phyloP scores from a whole-genome alignment of 2,329 filamentous ascomycete species.

The Purpureocillium takamizusanense region DNA sequence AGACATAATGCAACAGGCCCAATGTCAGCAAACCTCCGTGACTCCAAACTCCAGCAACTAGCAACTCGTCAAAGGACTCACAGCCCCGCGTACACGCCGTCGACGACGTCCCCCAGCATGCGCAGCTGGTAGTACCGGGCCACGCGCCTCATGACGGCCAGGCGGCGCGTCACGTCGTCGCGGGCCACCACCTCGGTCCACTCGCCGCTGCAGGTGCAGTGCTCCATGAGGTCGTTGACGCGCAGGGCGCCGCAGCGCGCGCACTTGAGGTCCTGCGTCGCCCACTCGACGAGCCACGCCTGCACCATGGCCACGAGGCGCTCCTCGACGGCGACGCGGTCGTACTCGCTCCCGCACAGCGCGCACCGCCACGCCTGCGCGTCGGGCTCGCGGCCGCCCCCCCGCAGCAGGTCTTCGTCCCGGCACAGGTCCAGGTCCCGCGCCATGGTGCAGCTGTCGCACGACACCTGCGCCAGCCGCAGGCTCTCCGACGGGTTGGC shows the following conservation, averaged over 20 bases:
- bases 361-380: constrained; percentile 56
- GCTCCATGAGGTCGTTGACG: constrained; percentile 91
- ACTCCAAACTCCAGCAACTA: neutral
- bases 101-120: constrained; percentile 71
- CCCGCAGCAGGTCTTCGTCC: constrained; percentile 64
- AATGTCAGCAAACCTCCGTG: too few species aligned
- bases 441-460: constrained; percentile 81
- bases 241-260: constrained; percentile 59
- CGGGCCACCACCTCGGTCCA: constrained; percentile 68
- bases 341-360: constrained; percentile 67
- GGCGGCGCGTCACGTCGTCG: constrained; percentile 52
- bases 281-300: constrained; percentile 68
- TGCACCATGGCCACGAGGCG: constrained; percentile 69
- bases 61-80: constrained; percentile 26
- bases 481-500: constrained; percentile 74
- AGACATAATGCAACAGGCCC: too few species aligned
- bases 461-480: constrained; percentile 67
- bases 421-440: constrained; percentile 88
- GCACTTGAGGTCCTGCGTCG: constrained; percentile 84
- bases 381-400: constrained; percentile 25
- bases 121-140: constrained; percentile 70
- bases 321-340: constrained; percentile 78
- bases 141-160: constrained; percentile 66
- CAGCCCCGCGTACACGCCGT: constrained; percentile 44
- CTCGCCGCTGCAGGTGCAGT: constrained; percentile 83